A percentile compares a stretch with the other conserved stretches of the same genome.
Evolutionary conservation across 805 yeast genomes (phyloP).

Genomic region (Millerozyma acaciae): DNA sequence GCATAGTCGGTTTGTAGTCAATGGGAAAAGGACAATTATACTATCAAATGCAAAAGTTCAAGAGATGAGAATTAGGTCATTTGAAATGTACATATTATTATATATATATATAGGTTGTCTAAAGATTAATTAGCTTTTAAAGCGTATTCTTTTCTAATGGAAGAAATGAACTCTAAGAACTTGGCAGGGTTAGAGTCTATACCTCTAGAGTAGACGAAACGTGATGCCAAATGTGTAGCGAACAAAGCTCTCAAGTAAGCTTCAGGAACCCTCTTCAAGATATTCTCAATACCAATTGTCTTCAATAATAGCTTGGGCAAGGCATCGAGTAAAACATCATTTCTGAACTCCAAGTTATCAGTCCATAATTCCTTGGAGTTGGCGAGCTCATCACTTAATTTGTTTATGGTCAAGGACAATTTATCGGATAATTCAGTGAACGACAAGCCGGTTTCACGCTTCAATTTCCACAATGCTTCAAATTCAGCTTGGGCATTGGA

Average conservation of each 20-base stretch:
- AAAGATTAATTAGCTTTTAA: neutral
- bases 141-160: conserved; percentile 46
- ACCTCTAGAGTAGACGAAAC: conserved; percentile 81
- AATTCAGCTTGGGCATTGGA: conserved; percentile 82
- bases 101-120: too few species aligned
- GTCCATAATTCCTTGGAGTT: conserved; percentile 79
- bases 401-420: conserved; percentile 77
- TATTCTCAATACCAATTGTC: conserved; percentile 61
- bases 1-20: too few species aligned
- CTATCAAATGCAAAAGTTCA: too few species aligned
- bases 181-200: conserved; percentile 75
- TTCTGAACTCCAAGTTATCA: conserved; percentile 71
- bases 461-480: conserved; percentile 78
- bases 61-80: too few species aligned
- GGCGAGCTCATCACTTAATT: conserved; percentile 80
- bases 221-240: conserved; percentile 80
- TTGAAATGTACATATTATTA: too few species aligned
- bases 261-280: conserved; percentile 77
- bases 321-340: conserved; percentile 69
- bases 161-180: conserved; percentile 65
- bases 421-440: conserved; percentile 73
- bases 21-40: too few species aligned
- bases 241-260: conserved; percentile 85
- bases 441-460: conserved; percentile 59
- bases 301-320: conserved; percentile 70